phyloP scores from a whole-genome alignment of 2,329 filamentous ascomycete genomes.

The Gremmenia infestans region DNA sequence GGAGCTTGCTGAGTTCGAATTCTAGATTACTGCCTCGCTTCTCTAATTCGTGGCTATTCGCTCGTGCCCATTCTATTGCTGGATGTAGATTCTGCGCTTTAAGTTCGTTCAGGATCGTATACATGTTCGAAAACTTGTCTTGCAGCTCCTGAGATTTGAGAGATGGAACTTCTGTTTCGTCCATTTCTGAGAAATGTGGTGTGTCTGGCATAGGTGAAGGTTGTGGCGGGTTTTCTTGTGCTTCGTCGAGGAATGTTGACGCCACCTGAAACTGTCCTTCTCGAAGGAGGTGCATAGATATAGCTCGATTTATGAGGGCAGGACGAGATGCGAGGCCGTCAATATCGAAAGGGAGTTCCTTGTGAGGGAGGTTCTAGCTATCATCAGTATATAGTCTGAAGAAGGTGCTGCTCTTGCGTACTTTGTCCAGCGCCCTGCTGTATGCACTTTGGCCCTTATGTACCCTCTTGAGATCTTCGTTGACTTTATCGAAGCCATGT shows the following conservation, averaged over 20 bases:
- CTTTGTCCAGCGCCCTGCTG: constrained; percentile 79
- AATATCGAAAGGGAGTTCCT: constrained; percentile 70
- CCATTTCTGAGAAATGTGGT: constrained; percentile 31
- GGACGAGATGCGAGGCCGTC: constrained; percentile 74
- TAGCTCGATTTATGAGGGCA: constrained; percentile 80
- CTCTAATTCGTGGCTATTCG: constrained; percentile 67
- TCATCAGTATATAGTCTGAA: constrained; percentile 6
- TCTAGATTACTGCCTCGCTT: constrained; percentile 85
- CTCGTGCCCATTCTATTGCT: constrained; percentile 81
- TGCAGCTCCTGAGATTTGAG: constrained; percentile 66
- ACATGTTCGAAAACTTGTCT: constrained; percentile 82
- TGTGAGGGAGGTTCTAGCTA: constrained; percentile 34
- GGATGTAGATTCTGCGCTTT: constrained; percentile 70
- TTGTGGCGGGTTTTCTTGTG: constrained; percentile 41
- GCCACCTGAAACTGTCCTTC: constrained; percentile 92
- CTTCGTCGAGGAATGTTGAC: constrained; percentile 76
- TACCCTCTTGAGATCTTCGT: constrained; percentile 75
- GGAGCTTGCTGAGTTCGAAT: constrained; percentile 86
- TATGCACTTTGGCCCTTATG: constrained; percentile 80
- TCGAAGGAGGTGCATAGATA: constrained; percentile 92
- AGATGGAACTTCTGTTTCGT: constrained; percentile 43
- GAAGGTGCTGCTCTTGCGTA: constrained; percentile 32
- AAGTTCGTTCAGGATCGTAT: constrained; percentile 76
- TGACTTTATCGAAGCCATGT: constrained; percentile 72
- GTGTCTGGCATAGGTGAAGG: constrained; percentile 31